Base-by-base conservation (phyloP, 2,329 filamentous ascomycete species). In the Hypoxylon sp. region DNA sequence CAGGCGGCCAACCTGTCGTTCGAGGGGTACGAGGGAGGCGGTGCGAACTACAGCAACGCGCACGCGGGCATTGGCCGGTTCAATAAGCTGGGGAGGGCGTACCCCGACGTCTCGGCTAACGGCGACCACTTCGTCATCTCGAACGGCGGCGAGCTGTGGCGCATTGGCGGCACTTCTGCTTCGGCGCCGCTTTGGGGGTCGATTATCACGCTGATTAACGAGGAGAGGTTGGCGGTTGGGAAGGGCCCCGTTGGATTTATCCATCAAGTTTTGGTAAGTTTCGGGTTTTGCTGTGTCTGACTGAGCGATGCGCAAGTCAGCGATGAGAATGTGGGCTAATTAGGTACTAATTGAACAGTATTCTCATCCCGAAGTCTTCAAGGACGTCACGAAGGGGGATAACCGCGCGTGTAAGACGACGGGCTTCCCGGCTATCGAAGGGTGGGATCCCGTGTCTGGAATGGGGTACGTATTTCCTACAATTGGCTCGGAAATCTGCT, bases 191-290 rank as follows among this genome's bases (percentile, higher is more conserved):
- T 83, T 1, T 81, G 82, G 67, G 83, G 80, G 0, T 74, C 80
- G 0, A n/a, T 75, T n/a, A 70, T 87, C 26, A 85, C 81, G 1
- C 70, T 84, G 67, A 76, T 85, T 33, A 85, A 85, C 64, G 84
- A 85, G 71, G 82, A 82, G 70, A 74, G 83, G 20, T 70, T 85
- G 22, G 77, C 78, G 6, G 76, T 72, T 0, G 80, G 80, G 1
- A 85, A 84, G 73, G 73, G 76, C 4, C 75, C 82, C 0, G 78
- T 87, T 9, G 84, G 84, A 0, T 86, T 86, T 67, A 73, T 86
- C 18, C 83, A 86, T 52, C 83, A 80, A 0, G 79, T 81, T 40
- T 70, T 86, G 55, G 70, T 71, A 57, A 60, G 68, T 61, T 24
- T 44, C 5, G 7, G 4, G n/a, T 30, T 5, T 20, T 30, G 49